phyloP scores from a whole-genome alignment of 83 land plant species.

The Picea abies region DNA sequence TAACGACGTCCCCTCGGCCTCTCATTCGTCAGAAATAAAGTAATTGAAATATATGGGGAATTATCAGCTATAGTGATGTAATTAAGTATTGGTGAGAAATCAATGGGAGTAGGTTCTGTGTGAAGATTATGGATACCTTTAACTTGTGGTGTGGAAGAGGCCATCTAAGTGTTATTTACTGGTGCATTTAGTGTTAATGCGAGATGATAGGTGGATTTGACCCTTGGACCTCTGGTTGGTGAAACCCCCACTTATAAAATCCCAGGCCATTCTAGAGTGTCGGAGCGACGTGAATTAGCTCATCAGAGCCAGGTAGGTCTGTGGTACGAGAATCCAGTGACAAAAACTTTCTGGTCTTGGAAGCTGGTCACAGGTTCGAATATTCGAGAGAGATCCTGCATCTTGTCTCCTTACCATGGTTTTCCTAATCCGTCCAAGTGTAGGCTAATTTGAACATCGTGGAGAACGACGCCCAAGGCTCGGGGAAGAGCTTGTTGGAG shows the following conservation, averaged over 20 bases:
- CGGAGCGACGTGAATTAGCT: no score
- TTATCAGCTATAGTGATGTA: background rate
- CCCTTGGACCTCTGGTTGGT: slow-evolving; percentile 14
- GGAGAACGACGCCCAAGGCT: background rate
- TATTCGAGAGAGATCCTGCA: background rate
- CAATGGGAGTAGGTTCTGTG: background rate
- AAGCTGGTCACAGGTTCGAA: background rate
- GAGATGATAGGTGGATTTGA: slow-evolving; percentile 7
- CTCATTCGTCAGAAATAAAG: no score
- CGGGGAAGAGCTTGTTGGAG: slow-evolving; percentile 14
- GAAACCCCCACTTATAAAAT: background rate
- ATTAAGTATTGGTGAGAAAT: background rate
- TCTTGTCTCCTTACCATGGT: background rate
- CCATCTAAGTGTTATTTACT: background rate
- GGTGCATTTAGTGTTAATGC: background rate
- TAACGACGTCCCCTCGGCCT: no score
- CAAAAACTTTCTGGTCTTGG: background rate
- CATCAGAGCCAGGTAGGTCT: background rate
- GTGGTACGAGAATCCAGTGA: background rate
- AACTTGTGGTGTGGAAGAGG: background rate
- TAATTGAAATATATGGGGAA: no score
- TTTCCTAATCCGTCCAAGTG: background rate
- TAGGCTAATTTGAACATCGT: slow-evolving; percentile 2
- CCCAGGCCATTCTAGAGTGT: no score
- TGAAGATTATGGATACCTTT: background rate